phyloP scores from a whole-genome alignment of 176 grass and related monocot species.

The Zoysia pacifica region DNA sequence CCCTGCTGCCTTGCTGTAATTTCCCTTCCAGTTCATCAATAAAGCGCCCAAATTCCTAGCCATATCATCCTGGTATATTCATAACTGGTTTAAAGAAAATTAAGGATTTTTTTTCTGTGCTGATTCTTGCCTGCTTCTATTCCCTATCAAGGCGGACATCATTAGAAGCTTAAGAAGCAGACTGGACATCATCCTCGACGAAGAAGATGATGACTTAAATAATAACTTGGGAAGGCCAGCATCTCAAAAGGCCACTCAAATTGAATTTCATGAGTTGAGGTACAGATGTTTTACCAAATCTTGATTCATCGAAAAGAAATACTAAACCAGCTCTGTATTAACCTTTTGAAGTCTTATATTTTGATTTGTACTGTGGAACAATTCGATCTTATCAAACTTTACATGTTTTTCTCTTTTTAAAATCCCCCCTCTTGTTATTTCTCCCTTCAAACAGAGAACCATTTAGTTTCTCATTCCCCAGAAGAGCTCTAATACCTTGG shows the following conservation, averaged over 20 bases:
- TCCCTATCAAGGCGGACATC: slow-evolving; percentile 60
- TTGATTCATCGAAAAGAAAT: slow-evolving; percentile 26
- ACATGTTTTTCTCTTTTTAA: neutral
- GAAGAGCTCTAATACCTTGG: slow-evolving; percentile 88
- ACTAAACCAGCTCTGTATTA: neutral
- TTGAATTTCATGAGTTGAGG: slow-evolving; percentile 75
- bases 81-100: slow-evolving; percentile 2
- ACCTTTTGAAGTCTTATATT: neutral
- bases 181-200: slow-evolving; percentile 78
- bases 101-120: neutral
- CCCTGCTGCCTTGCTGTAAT: no score
- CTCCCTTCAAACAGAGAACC: slow-evolving; percentile 54
- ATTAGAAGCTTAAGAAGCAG: slow-evolving; percentile 72
- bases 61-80: neutral
- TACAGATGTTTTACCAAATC: slow-evolving; percentile 23
- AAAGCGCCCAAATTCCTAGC: no score
- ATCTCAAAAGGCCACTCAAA: slow-evolving; percentile 52
- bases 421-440: slow-evolving; percentile 1
- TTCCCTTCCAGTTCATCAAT: no score
- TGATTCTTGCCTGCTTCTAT: slow-evolving; percentile 10
- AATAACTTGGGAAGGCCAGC: slow-evolving; percentile 35
- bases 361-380: slow-evolving; percentile 1
- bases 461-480: slow-evolving; percentile 67
- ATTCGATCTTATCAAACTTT: neutral
- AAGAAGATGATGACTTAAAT: slow-evolving; percentile 56